Percentiles rank a stretch among this genome's conserved stretches.
phyloP scores from a whole-genome alignment of 163 green algal species.

The Volvox carteri region DNA sequence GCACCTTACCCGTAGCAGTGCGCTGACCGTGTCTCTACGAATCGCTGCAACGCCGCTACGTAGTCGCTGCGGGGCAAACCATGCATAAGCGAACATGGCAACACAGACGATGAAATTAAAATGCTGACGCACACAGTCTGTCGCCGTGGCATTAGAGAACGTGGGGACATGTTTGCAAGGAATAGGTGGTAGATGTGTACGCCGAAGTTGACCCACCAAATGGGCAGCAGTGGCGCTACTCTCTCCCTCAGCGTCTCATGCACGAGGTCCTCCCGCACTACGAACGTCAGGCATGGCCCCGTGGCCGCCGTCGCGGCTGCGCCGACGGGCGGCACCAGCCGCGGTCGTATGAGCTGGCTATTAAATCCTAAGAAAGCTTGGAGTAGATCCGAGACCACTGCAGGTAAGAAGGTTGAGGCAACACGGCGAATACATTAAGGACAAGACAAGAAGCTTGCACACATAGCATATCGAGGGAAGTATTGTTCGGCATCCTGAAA shows the following conservation, averaged over 20 bases:
- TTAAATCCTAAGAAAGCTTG: conserved; percentile 82
- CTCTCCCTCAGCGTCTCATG: conserved; percentile 82
- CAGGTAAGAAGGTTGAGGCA: not conserved
- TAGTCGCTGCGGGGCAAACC: conserved; percentile 81
- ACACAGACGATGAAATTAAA: not conserved
- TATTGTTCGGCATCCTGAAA: no score
- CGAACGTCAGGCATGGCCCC: conserved; percentile 60
- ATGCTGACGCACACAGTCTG: not conserved
- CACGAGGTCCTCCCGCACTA: conserved; percentile 61
- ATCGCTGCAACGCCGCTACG: conserved; percentile 80
- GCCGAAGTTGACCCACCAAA: no score
- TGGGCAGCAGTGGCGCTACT: conserved; percentile 82
- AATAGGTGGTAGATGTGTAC: no score
- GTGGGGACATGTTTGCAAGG: no score
- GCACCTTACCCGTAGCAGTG: conserved; percentile 62
- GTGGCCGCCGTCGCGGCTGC: conserved; percentile 21
- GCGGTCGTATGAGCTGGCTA: conserved; percentile 72
- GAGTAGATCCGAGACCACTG: conserved; percentile 36
- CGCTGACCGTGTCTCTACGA: conserved; percentile 83
- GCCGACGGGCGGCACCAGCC: conserved; percentile 16
- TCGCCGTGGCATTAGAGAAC: no score
- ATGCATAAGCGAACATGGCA: no score
- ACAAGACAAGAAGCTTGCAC: no score
- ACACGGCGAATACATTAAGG: no score
- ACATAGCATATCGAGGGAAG: no score